Evolutionary conservation across 768 basidiomycete genomes (phyloP).

Genomic region (Podaxis sp.): DNA sequence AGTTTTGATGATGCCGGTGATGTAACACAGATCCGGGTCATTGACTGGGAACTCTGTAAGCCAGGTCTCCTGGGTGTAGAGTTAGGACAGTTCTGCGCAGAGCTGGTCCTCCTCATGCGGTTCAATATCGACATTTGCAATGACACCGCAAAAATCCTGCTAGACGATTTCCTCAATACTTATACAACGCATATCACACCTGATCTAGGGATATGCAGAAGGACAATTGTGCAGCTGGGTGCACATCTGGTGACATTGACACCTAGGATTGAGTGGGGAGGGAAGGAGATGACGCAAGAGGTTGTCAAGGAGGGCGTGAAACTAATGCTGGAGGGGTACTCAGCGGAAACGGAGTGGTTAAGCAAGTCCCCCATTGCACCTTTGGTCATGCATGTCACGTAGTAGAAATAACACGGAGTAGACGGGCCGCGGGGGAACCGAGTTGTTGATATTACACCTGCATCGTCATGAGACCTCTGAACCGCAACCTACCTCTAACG

Average conservation of each 20-base stretch:
- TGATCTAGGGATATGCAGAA: slow-evolving; percentile 28
- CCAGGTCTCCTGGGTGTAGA: slow-evolving; percentile 57
- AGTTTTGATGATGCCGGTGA: slow-evolving; percentile 28
- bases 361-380: slow-evolving; percentile 27
- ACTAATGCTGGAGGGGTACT: slow-evolving; percentile 35
- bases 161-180: slow-evolving; percentile 42
- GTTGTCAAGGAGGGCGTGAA: slow-evolving; percentile 50
- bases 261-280: slow-evolving; percentile 49
- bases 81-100: slow-evolving; percentile 64
- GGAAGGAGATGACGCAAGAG: slow-evolving; percentile 42
- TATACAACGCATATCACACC: slow-evolving; percentile 35
- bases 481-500: neutral
- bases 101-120: slow-evolving; percentile 47
- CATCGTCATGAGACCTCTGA: neutral
- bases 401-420: neutral
- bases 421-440: neutral
- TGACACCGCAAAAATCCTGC: slow-evolving; percentile 32
- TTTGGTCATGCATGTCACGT: neutral
- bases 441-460: neutral
- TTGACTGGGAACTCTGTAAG: slow-evolving; percentile 69
- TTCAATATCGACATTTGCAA: slow-evolving; percentile 40
- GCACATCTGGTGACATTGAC: slow-evolving; percentile 53
- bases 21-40: slow-evolving; percentile 42
- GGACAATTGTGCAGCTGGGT: slow-evolving; percentile 48
- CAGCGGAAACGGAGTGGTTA: slow-evolving; percentile 22